These are phyloP conservation scores for Kwoniella bestiolae DNA, from an alignment of 768 basidiomycete genomes.

Conservation along the genomic window DNA sequence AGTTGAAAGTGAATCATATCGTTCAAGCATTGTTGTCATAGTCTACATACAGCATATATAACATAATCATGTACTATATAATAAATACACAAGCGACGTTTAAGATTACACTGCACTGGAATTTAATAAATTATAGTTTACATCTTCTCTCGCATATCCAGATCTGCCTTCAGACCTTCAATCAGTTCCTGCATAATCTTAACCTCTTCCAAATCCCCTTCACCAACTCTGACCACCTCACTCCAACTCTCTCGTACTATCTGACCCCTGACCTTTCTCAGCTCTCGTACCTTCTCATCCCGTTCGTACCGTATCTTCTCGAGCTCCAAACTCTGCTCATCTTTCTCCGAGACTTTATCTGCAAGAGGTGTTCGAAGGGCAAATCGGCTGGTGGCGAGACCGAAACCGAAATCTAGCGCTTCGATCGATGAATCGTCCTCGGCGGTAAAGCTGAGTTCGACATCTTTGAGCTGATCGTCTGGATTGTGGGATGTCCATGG, in stretches of 20 bases:
- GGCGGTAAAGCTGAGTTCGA: constrained; percentile 18
- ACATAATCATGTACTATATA: not conserved
- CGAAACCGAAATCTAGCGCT: constrained; percentile 9
- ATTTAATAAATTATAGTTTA: not conserved
- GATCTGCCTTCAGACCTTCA: not conserved
- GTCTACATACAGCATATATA: not conserved
- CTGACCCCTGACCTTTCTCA: not conserved
- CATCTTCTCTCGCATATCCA: not conserved
- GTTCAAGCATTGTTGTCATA: constrained; percentile 79
- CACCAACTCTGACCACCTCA: constrained; percentile 12
- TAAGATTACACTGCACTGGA: not conserved
- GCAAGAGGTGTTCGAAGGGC: not conserved
- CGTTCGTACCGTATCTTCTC: not conserved
- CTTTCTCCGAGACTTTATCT: not conserved
- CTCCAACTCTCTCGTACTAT: constrained; percentile 2
- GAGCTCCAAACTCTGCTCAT: not conserved
- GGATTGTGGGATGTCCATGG: not conserved
- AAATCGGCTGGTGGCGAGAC: constrained; percentile 17
- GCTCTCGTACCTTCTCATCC: not conserved
- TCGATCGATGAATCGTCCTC: constrained; percentile 9
- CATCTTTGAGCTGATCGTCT: constrained; percentile 16
- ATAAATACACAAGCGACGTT: not conserved
- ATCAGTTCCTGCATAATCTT: constrained; percentile 1
- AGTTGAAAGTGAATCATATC: constrained; percentile 86
- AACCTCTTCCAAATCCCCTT: constrained; percentile 10